These are phyloP conservation scores for Zasmidium citrigriseum DNA, from an alignment of 2,329 filamentous ascomycete genomes.

Conservation along the genomic window DNA sequence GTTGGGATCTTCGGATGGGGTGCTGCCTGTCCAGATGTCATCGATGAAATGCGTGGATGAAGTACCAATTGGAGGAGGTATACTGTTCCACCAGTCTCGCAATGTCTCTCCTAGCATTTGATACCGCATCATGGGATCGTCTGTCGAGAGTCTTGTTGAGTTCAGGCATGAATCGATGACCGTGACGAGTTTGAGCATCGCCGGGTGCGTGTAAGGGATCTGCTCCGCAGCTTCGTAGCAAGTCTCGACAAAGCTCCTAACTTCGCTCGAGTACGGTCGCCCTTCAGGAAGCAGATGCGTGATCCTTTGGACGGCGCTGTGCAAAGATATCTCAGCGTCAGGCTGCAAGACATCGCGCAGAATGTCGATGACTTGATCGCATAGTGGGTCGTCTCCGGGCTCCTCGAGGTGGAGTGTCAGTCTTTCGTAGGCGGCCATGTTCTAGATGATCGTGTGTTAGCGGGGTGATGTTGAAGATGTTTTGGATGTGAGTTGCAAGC, in stretches of 20 bases:
- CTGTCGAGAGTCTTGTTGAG: not conserved
- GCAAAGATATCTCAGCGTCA: constrained; percentile 4
- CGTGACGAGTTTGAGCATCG: constrained; percentile 3
- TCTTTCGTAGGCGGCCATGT: too few relatives aligned
- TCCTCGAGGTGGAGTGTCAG: constrained; percentile 7
- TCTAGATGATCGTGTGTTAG: too few relatives aligned
- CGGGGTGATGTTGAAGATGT: too few relatives aligned
- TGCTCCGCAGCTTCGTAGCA: constrained; percentile 10
- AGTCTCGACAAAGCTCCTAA: not conserved
- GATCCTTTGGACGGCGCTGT: not conserved
- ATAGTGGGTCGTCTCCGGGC: constrained; percentile 1
- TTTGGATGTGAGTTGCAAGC: too few relatives aligned
- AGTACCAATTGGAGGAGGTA: not conserved
- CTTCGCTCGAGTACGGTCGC: not conserved
- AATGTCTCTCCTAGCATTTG: constrained; percentile 2
- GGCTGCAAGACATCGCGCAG: constrained; percentile 4
- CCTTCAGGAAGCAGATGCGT: not conserved
- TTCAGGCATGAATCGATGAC: not conserved
- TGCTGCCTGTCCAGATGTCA: constrained; percentile 3
- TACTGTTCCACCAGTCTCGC: constrained; percentile 3
- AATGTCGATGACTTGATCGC: constrained; percentile 3
- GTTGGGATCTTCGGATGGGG: not conserved
- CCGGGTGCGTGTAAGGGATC: constrained; percentile 1
- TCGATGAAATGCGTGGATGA: not conserved
- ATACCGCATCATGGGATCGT: not conserved